phyloP scores from a whole-genome alignment of 2,329 filamentous ascomycete genomes.

The Lanzia echinophila region DNA sequence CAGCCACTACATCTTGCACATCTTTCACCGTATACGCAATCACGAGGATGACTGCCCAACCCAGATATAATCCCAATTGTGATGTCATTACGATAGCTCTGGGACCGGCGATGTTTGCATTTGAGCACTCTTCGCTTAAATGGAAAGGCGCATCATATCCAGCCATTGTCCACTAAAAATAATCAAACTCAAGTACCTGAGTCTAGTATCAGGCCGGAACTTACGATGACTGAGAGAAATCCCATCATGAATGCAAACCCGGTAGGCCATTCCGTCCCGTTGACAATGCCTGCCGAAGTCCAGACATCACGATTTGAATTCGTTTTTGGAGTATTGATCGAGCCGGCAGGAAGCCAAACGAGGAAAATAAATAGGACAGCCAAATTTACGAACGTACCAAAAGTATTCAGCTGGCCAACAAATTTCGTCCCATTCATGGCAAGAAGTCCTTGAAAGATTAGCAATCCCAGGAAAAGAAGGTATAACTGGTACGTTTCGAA shows the following conservation, averaged over 20 bases:
- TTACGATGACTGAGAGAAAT: slow-evolving; percentile 51
- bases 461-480: slow-evolving; percentile 27
- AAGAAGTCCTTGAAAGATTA: slow-evolving; percentile 30
- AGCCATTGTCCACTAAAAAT: slow-evolving; percentile 34
- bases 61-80: slow-evolving; percentile 50
- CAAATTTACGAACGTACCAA: slow-evolving; percentile 25
- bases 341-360: slow-evolving; percentile 20
- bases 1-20: slow-evolving; percentile 51
- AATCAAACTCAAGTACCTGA: neutral
- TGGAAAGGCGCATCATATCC: slow-evolving; percentile 61
- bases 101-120: slow-evolving; percentile 58
- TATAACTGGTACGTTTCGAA: slow-evolving; percentile 32
- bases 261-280: slow-evolving; percentile 51
- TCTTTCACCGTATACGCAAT: slow-evolving; percentile 66
- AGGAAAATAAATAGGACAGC: slow-evolving; percentile 31
- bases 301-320: slow-evolving; percentile 10
- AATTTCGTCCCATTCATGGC: slow-evolving; percentile 32
- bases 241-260: slow-evolving; percentile 56
- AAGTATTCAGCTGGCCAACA: slow-evolving; percentile 9
- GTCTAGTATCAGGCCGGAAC: neutral
- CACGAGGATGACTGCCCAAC: slow-evolving; percentile 55
- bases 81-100: slow-evolving; percentile 60
- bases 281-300: slow-evolving; percentile 37
- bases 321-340: slow-evolving; percentile 10
- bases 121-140: slow-evolving; percentile 58